Evolutionary conservation across 352 stramenopile species (phyloP).

Genomic region (Globisporangium nodosum): DNA sequence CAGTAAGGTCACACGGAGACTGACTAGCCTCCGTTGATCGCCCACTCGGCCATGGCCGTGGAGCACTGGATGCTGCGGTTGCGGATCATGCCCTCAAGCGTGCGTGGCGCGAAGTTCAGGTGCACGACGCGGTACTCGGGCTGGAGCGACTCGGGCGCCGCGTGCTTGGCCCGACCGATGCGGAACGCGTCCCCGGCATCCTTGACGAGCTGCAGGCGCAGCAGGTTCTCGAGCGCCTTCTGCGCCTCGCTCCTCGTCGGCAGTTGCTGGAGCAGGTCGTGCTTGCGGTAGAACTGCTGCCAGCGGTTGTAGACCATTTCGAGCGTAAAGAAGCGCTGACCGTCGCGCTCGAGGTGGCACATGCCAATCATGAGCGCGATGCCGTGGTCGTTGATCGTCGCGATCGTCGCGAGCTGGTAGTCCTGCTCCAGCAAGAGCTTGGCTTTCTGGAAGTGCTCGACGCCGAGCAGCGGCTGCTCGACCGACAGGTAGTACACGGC

Average conservation of each 20-base stretch:
- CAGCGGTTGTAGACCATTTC: constrained; percentile 83
- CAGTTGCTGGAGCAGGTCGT: constrained; percentile 57
- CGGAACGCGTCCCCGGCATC: constrained; percentile 70
- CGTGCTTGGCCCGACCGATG: constrained; percentile 47
- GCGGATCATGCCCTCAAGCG: constrained; percentile 67
- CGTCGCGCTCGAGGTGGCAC: constrained; percentile 66
- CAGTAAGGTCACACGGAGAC: too few relatives aligned
- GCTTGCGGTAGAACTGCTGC: constrained; percentile 74
- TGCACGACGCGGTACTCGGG: constrained; percentile 74
- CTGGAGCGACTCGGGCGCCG: constrained; percentile 37
- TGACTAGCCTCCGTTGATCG: constrained; percentile 36
- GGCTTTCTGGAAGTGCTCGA: constrained; percentile 41
- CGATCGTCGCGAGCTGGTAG: constrained; percentile 68
- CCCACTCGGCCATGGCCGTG: constrained; percentile 71
- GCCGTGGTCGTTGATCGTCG: constrained; percentile 52
- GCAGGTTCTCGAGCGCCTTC: constrained; percentile 67
- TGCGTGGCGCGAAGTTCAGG: constrained; percentile 64
- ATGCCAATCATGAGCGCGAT: constrained; percentile 78
- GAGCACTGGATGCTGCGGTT: constrained; percentile 72
- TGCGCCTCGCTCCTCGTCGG: constrained; percentile 68
- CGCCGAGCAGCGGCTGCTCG: constrained; percentile 29
- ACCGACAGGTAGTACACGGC: constrained; percentile 42
- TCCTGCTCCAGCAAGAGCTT: constrained; percentile 62
- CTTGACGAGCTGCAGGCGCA: constrained; percentile 65
- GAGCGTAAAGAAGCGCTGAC: constrained; percentile 62